Conservation (phyloP, 2,329 filamentous ascomycete species). For the Arachnomyces sp. region DNA sequence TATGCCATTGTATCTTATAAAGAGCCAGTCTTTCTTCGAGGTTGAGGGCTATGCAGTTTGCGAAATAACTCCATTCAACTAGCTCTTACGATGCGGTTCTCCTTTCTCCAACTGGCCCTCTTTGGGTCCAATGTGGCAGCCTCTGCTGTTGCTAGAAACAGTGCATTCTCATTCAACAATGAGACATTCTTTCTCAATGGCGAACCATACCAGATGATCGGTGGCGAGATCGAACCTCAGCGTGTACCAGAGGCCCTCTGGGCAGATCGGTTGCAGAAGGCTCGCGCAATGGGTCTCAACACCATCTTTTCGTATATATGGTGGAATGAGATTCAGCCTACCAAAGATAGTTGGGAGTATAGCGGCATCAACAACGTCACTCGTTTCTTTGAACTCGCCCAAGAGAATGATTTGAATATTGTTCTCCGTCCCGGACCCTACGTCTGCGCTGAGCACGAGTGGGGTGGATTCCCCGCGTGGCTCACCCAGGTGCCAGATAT, state of each 20-base stretch:
- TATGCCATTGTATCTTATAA: no score
- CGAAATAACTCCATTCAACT: no score
- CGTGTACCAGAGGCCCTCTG: slow-evolving; percentile 42
- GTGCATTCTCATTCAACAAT: slow-evolving; percentile 33
- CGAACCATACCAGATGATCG: slow-evolving; percentile 36
- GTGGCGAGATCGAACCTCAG: slow-evolving; percentile 45
- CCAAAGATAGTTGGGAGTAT: slow-evolving; percentile 31
- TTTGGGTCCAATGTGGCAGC: no score
- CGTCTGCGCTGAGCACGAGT: slow-evolving; percentile 43
- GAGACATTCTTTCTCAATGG: slow-evolving; percentile 35
- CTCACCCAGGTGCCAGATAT: slow-evolving; percentile 34
- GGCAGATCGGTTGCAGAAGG: slow-evolving; percentile 38
- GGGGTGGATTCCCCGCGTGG: slow-evolving; percentile 44
- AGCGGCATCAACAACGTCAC: slow-evolving; percentile 41
- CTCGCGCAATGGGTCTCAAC: slow-evolving; percentile 42
- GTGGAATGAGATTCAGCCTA: slow-evolving; percentile 43
- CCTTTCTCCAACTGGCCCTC: no score
- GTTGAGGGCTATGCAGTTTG: no score
- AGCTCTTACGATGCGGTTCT: no score
- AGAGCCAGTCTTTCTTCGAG: no score
- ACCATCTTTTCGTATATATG: slow-evolving; percentile 46
- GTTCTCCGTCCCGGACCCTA: slow-evolving; percentile 43
- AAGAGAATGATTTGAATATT: slow-evolving; percentile 40
- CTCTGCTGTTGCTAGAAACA: no score
- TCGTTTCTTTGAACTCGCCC: slow-evolving; percentile 39